phyloP scores from a whole-genome alignment of 2,329 filamentous ascomycete genomes.

The Microdochium nivale region DNA sequence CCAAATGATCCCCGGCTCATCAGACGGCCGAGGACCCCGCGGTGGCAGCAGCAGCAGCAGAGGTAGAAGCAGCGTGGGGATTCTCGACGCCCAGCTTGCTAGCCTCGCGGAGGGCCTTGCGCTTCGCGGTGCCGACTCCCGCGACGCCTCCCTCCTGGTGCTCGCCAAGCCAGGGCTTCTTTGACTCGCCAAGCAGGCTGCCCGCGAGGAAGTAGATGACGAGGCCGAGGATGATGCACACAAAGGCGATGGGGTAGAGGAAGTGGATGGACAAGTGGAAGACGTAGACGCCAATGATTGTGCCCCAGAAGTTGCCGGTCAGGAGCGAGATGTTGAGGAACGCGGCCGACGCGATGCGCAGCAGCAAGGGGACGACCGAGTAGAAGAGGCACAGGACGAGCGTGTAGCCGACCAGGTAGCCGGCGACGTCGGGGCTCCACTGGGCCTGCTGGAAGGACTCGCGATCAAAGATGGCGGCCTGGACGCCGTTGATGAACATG shows the following conservation, averaged over 20 bases:
- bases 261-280: conserved; percentile 76
- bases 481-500: conserved; percentile 82
- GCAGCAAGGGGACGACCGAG: conserved; percentile 73
- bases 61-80: background rate
- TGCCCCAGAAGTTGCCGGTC: conserved; percentile 95
- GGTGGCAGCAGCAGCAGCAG: background rate
- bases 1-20: too few species aligned
- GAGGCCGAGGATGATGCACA: conserved; percentile 80
- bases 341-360: conserved; percentile 82
- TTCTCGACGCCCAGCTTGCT: conserved; percentile 25
- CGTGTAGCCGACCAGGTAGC: conserved; percentile 87
- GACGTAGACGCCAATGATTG: conserved; percentile 82
- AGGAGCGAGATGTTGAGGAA: conserved; percentile 96
- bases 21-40: background rate
- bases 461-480: conserved; percentile 89
- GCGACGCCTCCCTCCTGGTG: conserved; percentile 75
- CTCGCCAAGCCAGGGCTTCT: conserved; percentile 90
- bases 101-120: conserved; percentile 57
- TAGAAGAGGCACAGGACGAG: conserved; percentile 80
- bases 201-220: conserved; percentile 82
- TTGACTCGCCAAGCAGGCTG: conserved; percentile 72
- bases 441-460: conserved; percentile 53
- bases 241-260: conserved; percentile 93
- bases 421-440: conserved; percentile 61
- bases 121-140: conserved; percentile 79